Evolutionary conservation across 192 early-diverging fungal species (phyloP).

Genomic region (Hyaloraphidium curvatum): DNA sequence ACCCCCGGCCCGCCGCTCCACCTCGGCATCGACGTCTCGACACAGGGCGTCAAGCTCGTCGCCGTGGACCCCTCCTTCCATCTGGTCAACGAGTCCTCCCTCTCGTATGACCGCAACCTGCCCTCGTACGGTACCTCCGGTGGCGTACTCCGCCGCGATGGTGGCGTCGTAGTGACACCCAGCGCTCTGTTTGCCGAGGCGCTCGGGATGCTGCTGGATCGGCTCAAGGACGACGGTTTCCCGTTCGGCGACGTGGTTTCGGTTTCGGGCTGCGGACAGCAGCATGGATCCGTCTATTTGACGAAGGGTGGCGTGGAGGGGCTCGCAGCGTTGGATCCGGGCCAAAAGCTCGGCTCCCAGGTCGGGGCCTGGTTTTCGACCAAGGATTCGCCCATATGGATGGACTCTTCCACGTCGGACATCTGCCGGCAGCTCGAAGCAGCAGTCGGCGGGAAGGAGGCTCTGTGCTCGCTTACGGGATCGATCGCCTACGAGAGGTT

Average conservation of each 20-base stretch:
- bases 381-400: constrained; percentile 56
- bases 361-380: constrained; percentile 33
- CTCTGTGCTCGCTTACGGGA: constrained; percentile 47
- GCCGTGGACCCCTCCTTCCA: neutral
- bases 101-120: neutral
- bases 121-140: neutral
- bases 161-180: neutral
- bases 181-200: constrained; percentile 19
- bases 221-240: constrained; percentile 17
- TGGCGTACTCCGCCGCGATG: neutral
- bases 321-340: constrained; percentile 19
- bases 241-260: constrained; percentile 19
- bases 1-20: neutral
- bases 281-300: constrained; percentile 78
- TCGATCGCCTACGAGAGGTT: constrained; percentile 64
- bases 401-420: constrained; percentile 47
- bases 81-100: neutral
- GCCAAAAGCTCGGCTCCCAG: constrained; percentile 21
- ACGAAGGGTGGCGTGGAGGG: constrained; percentile 18
- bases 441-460: constrained; percentile 34
- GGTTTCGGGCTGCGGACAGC: constrained; percentile 60
- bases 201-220: constrained; percentile 34
- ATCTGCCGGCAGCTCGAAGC: constrained; percentile 43
- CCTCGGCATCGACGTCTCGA: neutral
- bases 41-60: neutral